Percentiles rank a stretch among this genome's conserved stretches.
Evolutionary conservation across 2,329 filamentous ascomycete genomes (phyloP).

Genomic region (Xylariaceae sp.): DNA sequence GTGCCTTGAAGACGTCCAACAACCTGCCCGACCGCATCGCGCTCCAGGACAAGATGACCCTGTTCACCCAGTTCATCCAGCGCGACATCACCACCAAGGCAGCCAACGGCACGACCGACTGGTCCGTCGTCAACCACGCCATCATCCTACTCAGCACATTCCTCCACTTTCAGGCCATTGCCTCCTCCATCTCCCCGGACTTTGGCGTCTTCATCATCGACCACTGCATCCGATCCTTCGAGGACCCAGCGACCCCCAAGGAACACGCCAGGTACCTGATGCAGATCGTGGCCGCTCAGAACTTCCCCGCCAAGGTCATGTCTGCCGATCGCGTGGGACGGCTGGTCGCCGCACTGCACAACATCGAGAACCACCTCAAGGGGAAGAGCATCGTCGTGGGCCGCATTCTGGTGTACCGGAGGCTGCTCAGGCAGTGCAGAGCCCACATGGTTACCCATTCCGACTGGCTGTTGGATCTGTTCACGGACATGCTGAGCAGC

Average conservation of each 20-base stretch:
- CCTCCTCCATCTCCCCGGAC: slow-evolving; percentile 68
- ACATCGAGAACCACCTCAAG: slow-evolving; percentile 68
- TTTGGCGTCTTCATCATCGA: slow-evolving; percentile 81
- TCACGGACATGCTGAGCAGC: slow-evolving; percentile 77
- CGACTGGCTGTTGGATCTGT: slow-evolving; percentile 79
- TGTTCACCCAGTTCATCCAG: slow-evolving; percentile 78
- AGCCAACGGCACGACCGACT: slow-evolving; percentile 56
- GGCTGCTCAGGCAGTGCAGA: slow-evolving; percentile 69
- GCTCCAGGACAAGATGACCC: slow-evolving; percentile 70
- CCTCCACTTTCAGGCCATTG: slow-evolving; percentile 70
- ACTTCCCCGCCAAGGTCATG: slow-evolving; percentile 73
- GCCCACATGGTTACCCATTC: slow-evolving; percentile 67
- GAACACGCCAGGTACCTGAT: slow-evolving; percentile 76
- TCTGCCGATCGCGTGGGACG: slow-evolving; percentile 67
- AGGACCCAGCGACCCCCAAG: slow-evolving; percentile 68
- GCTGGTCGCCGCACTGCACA: slow-evolving; percentile 68
- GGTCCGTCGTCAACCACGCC: slow-evolving; percentile 72
- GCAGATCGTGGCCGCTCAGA: slow-evolving; percentile 76
- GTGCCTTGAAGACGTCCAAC: slow-evolving; percentile 76
- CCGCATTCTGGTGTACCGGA: slow-evolving; percentile 75
- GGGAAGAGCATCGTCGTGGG: slow-evolving; percentile 80
- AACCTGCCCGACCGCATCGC: slow-evolving; percentile 73
- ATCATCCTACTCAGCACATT: slow-evolving; percentile 76
- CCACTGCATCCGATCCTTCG: slow-evolving; percentile 70
- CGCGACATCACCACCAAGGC: slow-evolving; percentile 70